Base-by-base conservation (phyloP, 2,329 filamentous ascomycete genomes). In the Aspergillus persii region DNA sequence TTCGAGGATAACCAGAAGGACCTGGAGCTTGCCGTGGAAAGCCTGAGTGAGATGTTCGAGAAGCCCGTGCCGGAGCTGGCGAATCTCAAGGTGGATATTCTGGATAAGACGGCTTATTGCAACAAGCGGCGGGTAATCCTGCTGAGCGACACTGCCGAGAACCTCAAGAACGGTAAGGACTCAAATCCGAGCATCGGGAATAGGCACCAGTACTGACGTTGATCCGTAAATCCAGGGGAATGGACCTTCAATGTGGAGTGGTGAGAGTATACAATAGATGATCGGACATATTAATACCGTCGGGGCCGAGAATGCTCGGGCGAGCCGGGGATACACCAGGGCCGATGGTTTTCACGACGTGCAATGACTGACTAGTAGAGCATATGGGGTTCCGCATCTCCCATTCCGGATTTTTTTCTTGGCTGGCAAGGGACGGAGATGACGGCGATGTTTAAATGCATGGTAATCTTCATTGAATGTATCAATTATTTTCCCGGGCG, bases 1-100 rank as follows among this genome's bases (percentile, higher is more conserved):
- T 99, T 99, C 61, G 95, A 99, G 75, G 93, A 98, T 75, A 99
- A 99, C 74, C 95, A 99, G 71, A 96, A 96, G 76, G 95, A 99
- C 73, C 80, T 99, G 27, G 95, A 99, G 76, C 90, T 99, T 87
- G 94, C 95, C 0, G 95, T 98, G 0, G 95, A 99, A 79, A 93
- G 91, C 58, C 79, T 99, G 64, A 96, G 92, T n/a, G 93, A 96
- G 76, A 96, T 99, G 92, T 99, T 99, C 66, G 95, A 99, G 83
- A 97, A 96, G 80, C 92, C 93, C 0, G 91, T 94, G n/a, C 80
- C 87, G 46, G 92, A 97, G 69, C 81, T 99, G 18, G 86, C 91
- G 3, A 86, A 89, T 50, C 82, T 97, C 60, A 98, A 97, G 80
- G 92, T 96, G 6, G 94, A 97, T 65, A 99, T 99, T 71, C 91